A percentile compares a stretch with the other conserved stretches of the same genome.
Conservation (phyloP, 208 protist species). For the Crithidia bombi region DNA sequence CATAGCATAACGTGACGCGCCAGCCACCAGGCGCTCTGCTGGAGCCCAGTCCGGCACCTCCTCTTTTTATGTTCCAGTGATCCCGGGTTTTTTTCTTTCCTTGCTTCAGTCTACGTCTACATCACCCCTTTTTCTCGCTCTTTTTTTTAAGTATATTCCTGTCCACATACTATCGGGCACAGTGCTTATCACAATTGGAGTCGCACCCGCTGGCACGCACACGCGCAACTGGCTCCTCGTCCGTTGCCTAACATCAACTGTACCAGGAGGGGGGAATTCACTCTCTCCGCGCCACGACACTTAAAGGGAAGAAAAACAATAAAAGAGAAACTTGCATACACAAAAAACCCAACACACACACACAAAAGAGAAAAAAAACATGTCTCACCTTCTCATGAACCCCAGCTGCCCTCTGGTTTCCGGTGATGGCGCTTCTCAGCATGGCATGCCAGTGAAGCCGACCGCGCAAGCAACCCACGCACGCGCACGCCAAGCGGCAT, state of each 20-base stretch:
- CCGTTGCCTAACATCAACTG: too few species aligned
- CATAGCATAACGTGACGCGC: too few species aligned
- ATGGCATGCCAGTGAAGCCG: neutral
- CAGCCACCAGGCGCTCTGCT: too few species aligned
- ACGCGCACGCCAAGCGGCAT: neutral
- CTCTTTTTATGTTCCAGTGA: neutral
- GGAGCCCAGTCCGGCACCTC: neutral
- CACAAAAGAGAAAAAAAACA: neutral
- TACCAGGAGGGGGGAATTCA: too few species aligned
- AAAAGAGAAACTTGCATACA: neutral
- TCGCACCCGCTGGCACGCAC: too few species aligned
- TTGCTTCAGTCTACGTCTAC: too few species aligned
- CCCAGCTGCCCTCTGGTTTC: neutral
- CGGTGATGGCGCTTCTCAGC: neutral
- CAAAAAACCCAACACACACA: neutral
- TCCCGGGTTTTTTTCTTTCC: neutral
- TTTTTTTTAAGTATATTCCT: too few species aligned
- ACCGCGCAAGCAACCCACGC: neutral
- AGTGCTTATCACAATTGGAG: too few species aligned
- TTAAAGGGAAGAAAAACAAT: neutral
- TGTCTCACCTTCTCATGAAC: neutral
- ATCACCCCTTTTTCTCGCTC: constrained; percentile 3
- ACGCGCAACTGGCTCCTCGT: too few species aligned
- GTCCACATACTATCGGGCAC: too few species aligned
- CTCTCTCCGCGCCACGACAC: neutral